Conservation (phyloP, 2,329 filamentous ascomycete genomes). For the Kalmusia sp. region DNA sequence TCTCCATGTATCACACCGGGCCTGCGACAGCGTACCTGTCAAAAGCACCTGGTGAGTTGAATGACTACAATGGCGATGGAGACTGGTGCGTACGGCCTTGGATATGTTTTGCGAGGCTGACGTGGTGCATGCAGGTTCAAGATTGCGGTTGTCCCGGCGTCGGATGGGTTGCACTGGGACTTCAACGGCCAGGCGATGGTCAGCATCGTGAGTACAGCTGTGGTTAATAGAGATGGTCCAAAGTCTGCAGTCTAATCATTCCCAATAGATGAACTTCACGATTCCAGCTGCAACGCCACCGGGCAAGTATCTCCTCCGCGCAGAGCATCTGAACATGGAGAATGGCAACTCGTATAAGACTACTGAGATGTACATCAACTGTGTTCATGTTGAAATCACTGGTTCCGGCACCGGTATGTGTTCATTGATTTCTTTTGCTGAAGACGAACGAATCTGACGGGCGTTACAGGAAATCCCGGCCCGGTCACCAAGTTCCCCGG, state of each 20-base stretch:
- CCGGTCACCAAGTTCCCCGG: conserved; percentile 14
- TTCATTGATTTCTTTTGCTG: neutral
- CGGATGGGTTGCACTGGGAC: conserved; percentile 13
- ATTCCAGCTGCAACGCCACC: conserved; percentile 19
- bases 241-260: neutral
- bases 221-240: neutral
- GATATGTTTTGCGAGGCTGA: conserved; percentile 5
- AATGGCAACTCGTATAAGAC: conserved; percentile 1
- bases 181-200: neutral
- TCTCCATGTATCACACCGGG: conserved; percentile 15
- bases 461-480: conserved; percentile 3
- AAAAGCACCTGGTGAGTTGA: conserved; percentile 7
- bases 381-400: conserved; percentile 11
- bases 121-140: neutral
- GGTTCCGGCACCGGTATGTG: conserved; percentile 8
- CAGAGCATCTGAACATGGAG: conserved; percentile 16
- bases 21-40: conserved; percentile 16
- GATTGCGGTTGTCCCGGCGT: conserved; percentile 11
- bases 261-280: conserved; percentile 20
- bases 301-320: conserved; percentile 18
- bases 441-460: neutral
- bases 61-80: conserved; percentile 13
- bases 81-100: neutral
- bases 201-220: neutral
- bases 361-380: conserved; percentile 11